Conservation (phyloP, 1,284 basidiomycete species). For the Ceratorhiza oryzae-sativae region DNA sequence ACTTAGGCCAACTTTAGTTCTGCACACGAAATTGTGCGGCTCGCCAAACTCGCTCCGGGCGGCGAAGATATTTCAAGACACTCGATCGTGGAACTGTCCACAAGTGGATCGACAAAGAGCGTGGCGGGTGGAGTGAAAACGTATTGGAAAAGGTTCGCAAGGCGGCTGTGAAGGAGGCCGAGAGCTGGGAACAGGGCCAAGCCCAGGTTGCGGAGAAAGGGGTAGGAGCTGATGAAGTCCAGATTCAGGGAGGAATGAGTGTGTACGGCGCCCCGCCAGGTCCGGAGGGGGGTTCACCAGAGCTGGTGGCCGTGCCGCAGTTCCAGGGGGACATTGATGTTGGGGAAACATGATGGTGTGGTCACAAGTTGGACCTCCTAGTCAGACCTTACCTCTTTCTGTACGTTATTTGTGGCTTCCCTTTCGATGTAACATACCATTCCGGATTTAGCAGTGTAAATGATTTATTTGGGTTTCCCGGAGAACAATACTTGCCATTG, state of each 20-base stretch:
- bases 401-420: not conserved
- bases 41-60: constrained; percentile 36
- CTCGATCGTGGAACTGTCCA: constrained; percentile 37
- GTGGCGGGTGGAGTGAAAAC: constrained; percentile 31
- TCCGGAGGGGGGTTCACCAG: not conserved
- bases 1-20: constrained; percentile 36
- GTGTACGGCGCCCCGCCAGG: not conserved
- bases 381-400: not conserved
- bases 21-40: constrained; percentile 35
- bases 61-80: constrained; percentile 37
- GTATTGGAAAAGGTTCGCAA: constrained; percentile 38
- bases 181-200: constrained; percentile 22
- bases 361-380: not conserved
- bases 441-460: too few species aligned
- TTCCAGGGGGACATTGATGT: not conserved
- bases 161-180: constrained; percentile 35
- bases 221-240: not conserved
- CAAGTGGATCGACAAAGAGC: constrained; percentile 39
- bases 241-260: not conserved
- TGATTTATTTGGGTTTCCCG: not conserved
- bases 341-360: not conserved
- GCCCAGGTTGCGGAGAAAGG: not conserved
- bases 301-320: not conserved
- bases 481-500: not conserved
- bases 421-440: too few species aligned